phyloP scores from a whole-genome alignment of 2,329 filamentous ascomycete species.

The Pseudophaeomoniella oleicola region DNA sequence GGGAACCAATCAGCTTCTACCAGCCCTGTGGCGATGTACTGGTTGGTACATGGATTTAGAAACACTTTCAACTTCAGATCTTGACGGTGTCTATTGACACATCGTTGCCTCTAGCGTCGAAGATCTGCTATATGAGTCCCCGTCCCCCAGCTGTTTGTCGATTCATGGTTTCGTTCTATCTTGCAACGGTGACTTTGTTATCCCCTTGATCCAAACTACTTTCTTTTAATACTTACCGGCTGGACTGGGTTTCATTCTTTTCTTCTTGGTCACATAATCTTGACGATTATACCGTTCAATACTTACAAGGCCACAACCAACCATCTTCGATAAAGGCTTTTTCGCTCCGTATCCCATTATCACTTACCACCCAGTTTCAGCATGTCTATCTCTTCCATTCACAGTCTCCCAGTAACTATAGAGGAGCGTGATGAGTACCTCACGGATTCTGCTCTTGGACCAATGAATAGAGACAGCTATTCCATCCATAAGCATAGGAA shows the following conservation, averaged over 20 bases:
- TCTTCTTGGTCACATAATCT: constrained; percentile 17
- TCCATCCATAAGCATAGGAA: constrained; percentile 6
- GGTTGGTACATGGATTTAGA: constrained; percentile 7
- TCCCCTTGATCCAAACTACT: constrained; percentile 12
- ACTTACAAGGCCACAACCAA: neutral
- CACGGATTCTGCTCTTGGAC: no score
- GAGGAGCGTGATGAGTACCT: constrained; percentile 1
- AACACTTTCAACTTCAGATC: constrained; percentile 8
- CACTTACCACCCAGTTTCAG: constrained; percentile 1
- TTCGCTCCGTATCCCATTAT: no score
- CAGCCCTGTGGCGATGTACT: neutral
- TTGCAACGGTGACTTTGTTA: constrained; percentile 1
- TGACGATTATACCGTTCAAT: constrained; percentile 7
- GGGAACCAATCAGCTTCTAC: neutral
- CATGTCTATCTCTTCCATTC: constrained; percentile 7
- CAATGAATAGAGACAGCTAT: constrained; percentile 1
- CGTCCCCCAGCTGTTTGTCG: constrained; percentile 1
- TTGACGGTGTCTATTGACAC: constrained; percentile 7
- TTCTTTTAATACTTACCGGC: constrained; percentile 38
- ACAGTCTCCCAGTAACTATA: neutral
- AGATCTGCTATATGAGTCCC: constrained; percentile 3
- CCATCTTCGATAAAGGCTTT: no score
- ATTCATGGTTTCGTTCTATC: constrained; percentile 12
- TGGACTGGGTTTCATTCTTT: constrained; percentile 39
- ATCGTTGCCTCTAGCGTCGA: constrained; percentile 4